These are phyloP conservation scores for Trichoderma gracile DNA, from an alignment of 2,329 filamentous ascomycete species.

Conservation along the genomic window DNA sequence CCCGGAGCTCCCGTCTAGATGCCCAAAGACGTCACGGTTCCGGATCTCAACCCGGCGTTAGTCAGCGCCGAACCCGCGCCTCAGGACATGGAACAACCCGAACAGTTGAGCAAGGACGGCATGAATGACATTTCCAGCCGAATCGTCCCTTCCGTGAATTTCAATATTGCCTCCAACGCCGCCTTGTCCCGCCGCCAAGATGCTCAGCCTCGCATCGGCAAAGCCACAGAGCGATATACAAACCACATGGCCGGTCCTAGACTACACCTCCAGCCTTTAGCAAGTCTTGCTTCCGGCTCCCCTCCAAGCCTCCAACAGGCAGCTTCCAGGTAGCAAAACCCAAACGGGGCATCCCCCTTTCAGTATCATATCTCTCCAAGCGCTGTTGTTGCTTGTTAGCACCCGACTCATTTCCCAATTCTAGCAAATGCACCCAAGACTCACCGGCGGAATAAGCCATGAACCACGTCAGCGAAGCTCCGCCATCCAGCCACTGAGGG, in stretches of 20 bases:
- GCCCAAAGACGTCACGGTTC: conserved; percentile 3
- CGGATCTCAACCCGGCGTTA: neutral
- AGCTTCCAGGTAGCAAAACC: neutral
- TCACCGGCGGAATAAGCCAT: conserved; percentile 74
- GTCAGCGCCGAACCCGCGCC: neutral
- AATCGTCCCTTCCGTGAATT: neutral
- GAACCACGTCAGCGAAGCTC: conserved; percentile 83
- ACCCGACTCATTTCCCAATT: neutral
- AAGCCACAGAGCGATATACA: neutral
- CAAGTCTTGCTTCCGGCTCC: neutral
- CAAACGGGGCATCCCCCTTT: neutral
- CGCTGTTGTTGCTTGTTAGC: conserved; percentile 22
- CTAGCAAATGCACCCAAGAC: conserved; percentile 34
- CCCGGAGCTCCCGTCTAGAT: conserved; percentile 12
- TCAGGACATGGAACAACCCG: neutral
- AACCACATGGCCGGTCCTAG: neutral
- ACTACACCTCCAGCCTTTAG: neutral
- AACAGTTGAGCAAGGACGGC: neutral
- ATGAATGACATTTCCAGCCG: neutral
- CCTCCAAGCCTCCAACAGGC: neutral
- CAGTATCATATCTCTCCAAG: conserved; percentile 23
- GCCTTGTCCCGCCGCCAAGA: neutral
- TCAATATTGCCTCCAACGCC: neutral
- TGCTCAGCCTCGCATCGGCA: conserved; percentile 17
- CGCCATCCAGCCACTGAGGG: conserved; percentile 72